Base-by-base conservation (phyloP, 495 filamentous ascomycete species). In the Tuber aestivum region DNA sequence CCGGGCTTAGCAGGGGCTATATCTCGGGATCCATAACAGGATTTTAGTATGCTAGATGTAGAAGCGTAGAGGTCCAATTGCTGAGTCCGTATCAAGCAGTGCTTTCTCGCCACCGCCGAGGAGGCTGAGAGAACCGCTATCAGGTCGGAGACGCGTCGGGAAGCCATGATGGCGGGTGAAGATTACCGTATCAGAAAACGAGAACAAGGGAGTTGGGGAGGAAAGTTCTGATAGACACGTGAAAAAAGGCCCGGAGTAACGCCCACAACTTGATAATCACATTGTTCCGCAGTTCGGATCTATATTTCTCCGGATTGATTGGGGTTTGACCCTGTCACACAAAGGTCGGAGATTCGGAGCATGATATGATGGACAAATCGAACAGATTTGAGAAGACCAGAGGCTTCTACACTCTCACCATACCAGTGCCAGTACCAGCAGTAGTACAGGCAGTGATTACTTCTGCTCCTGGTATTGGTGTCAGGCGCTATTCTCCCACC, bases 61-160 rank as follows among this genome's bases (percentile, higher is more conserved):
- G 87, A 88, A 72, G 87, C 90, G 83, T 92, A 97, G 75, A 91
- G 84, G 84, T 97, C 91, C 40, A 95, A 84, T 83, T 98, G 94
- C 74, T 89, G 87, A 61, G 88, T 86, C 27, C 94, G 91, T 77
- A 97, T 87, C 23, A 89, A 89, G 70, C 93, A 84, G 85, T 98
- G 95, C 85, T 93, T 93, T 78, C 87, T 86, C 23, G 92, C 92
- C 70, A 99, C 88, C 16, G 89, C 87, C 69, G 90, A 89, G 74
- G 93, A 91, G 82, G 92, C 94, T 86, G 89, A 91, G 82, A 92
- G 88, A 56, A 97, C 86, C 77, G 92, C 91, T 75, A 92, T 90
- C 77, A 91, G 88, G 85, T 97, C 94, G 74, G 97, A 86, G 71
- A 97, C 85, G 76, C 90, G 88, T 83, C 87, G 89, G 74, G 90